phyloP scores from a whole-genome alignment of 164 flowering plant genomes.

The Akebia trifoliata region DNA sequence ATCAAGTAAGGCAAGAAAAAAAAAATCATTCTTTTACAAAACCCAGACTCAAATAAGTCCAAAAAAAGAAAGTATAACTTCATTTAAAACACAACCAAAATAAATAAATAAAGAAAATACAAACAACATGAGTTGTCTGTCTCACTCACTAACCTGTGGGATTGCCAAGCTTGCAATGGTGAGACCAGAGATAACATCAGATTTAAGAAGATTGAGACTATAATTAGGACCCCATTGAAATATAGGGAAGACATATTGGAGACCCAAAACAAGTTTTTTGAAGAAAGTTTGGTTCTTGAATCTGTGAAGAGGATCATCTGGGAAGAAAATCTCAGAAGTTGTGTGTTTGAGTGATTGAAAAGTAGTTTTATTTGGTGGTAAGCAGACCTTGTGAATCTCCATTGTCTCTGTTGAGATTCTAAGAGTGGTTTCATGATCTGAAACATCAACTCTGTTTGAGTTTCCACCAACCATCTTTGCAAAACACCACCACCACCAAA shows the following conservation, averaged over 20 bases:
- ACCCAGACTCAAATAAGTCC: too few relatives aligned
- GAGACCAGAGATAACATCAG: slow-evolving; percentile 57
- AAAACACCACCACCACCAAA: too few relatives aligned
- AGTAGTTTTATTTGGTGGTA: slow-evolving; percentile 56
- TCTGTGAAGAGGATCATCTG: slow-evolving; percentile 73
- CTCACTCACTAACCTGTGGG: slow-evolving; percentile 35
- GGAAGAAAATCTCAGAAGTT: slow-evolving; percentile 76
- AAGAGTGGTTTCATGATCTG: slow-evolving; percentile 24
- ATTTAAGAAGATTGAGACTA: slow-evolving; percentile 29
- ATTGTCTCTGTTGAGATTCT: slow-evolving; percentile 9
- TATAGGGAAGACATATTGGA: slow-evolving; percentile 76
- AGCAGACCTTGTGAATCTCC: slow-evolving; percentile 53
- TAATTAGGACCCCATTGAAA: slow-evolving; percentile 54
- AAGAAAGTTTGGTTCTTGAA: slow-evolving; percentile 56
- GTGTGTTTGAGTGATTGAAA: slow-evolving; percentile 50
- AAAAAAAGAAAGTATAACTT: not conserved
- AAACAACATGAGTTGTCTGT: not conserved
- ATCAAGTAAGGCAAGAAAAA: too few relatives aligned
- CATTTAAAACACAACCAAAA: not conserved
- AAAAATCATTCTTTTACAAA: too few relatives aligned
- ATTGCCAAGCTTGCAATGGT: slow-evolving; percentile 70
- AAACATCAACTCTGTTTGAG: slow-evolving; percentile 51
- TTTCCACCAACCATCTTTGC: slow-evolving; percentile 38
- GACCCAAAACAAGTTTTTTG: slow-evolving; percentile 43
- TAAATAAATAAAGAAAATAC: not conserved